These are phyloP conservation scores for Moesziomyces globuligerus DNA, from an alignment of 1,284 basidiomycete species.

Conservation along the genomic window DNA sequence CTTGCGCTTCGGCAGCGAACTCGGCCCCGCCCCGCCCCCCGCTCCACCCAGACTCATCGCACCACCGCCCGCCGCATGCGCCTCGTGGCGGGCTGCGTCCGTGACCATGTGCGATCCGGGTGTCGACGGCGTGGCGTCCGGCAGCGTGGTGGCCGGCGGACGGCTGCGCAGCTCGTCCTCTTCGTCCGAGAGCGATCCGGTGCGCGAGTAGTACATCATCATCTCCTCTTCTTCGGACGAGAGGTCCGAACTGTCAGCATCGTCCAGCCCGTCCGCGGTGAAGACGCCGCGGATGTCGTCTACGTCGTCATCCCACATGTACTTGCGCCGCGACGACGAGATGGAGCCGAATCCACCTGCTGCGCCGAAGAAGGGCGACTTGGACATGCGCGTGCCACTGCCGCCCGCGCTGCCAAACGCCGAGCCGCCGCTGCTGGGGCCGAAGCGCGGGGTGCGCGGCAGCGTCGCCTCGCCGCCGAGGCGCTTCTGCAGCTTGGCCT, in stretches of 20 bases:
- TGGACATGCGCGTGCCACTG: slow-evolving; percentile 6
- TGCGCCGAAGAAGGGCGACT: slow-evolving; percentile 31
- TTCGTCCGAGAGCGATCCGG: slow-evolving; percentile 27
- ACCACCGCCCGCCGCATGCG: neutral
- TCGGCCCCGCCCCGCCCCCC: neutral
- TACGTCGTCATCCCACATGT: slow-evolving; percentile 52
- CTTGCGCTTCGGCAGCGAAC: slow-evolving; percentile 38
- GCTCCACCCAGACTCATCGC: neutral
- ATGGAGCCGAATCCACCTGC: slow-evolving; percentile 1
- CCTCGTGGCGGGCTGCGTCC: no score
- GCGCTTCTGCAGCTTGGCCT: slow-evolving; percentile 61
- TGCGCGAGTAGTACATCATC: slow-evolving; percentile 46
- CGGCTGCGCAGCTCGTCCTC: slow-evolving; percentile 23
- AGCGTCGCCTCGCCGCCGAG: slow-evolving; percentile 43
- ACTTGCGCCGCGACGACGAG: slow-evolving; percentile 22
- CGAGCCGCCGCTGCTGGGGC: slow-evolving; percentile 7
- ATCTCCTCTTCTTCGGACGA: slow-evolving; percentile 39
- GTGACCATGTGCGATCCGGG: no score
- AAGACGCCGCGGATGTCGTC: slow-evolving; percentile 47
- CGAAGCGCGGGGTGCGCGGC: slow-evolving; percentile 39
- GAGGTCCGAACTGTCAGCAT: slow-evolving; percentile 29
- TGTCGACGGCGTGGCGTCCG: neutral
- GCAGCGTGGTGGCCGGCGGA: neutral
- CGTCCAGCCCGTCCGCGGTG: slow-evolving; percentile 28
- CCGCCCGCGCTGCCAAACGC: neutral